Conservation (phyloP, 768 basidiomycete species). For the Gymnopilus junonius region DNA sequence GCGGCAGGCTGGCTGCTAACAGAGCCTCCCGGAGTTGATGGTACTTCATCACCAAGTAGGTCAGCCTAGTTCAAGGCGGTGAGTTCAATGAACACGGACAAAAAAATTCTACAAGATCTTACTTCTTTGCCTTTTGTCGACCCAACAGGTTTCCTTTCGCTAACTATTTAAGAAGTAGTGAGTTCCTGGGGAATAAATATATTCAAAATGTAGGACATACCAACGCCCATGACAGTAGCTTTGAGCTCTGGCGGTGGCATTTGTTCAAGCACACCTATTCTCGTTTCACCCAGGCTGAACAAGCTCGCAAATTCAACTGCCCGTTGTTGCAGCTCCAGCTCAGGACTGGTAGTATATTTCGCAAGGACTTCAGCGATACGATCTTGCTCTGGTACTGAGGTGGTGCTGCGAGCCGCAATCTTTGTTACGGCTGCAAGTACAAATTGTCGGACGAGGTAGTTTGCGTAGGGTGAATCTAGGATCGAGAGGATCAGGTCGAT, state of each 20-base stretch:
- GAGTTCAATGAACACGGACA: not conserved
- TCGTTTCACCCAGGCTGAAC: slow-evolving; percentile 76
- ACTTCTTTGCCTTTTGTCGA: slow-evolving; percentile 84
- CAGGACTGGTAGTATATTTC: slow-evolving; percentile 85
- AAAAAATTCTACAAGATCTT: slow-evolving; percentile 24
- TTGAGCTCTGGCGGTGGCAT: slow-evolving; percentile 99
- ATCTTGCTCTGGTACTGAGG: slow-evolving; percentile 68
- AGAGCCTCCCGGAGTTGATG: slow-evolving; percentile 42
- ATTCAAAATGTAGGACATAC: slow-evolving; percentile 45
- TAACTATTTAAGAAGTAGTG: slow-evolving; percentile 53
- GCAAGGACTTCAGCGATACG: slow-evolving; percentile 79
- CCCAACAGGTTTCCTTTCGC: slow-evolving; percentile 96
- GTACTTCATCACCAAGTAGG: slow-evolving; percentile 80
- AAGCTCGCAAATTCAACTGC: slow-evolving; percentile 93
- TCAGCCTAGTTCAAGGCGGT: slow-evolving; percentile 52
- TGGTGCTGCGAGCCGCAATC: slow-evolving; percentile 80
- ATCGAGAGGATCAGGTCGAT: slow-evolving; percentile 86
- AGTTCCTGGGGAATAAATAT: not conserved
- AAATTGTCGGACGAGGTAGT: slow-evolving; percentile 90
- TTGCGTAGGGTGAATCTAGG: slow-evolving; percentile 93
- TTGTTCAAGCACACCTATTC: slow-evolving; percentile 87
- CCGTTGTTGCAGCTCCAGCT: slow-evolving; percentile 94
- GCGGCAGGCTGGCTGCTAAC: slow-evolving; percentile 45
- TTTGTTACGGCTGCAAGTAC: slow-evolving; percentile 90
- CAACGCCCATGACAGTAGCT: slow-evolving; percentile 93